Percentiles rank a stretch among this genome's conserved stretches.
phyloP scores from a whole-genome alignment of 2,329 filamentous ascomycete species.

The Cercospora sesami region DNA sequence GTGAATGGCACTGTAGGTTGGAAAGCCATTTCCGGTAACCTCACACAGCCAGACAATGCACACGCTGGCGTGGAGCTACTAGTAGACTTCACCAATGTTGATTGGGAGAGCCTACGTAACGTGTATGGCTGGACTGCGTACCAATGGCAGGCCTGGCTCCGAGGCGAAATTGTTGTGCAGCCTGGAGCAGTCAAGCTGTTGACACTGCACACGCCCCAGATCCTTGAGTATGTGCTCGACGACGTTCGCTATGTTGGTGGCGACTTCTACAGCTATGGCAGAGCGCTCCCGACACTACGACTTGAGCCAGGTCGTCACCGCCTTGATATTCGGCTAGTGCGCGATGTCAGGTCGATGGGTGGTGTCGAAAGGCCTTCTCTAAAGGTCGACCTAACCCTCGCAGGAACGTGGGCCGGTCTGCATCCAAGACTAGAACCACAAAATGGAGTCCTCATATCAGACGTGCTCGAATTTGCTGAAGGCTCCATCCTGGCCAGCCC shows the following conservation, averaged over 20 bases:
- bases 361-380: constrained; percentile 52
- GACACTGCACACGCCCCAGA: constrained; percentile 49
- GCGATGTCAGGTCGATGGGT: constrained; percentile 60
- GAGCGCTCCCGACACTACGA: constrained; percentile 52
- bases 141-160: constrained; percentile 60
- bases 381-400: constrained; percentile 43
- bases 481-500: constrained; percentile 49
- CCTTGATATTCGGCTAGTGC: constrained; percentile 55
- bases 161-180: constrained; percentile 50
- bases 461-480: constrained; percentile 44
- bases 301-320: constrained; percentile 53
- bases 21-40: constrained; percentile 44
- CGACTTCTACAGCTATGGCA: constrained; percentile 56
- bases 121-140: constrained; percentile 61
- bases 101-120: constrained; percentile 55
- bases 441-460: constrained; percentile 48
- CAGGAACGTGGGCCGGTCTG: constrained; percentile 34
- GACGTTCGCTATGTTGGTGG: constrained; percentile 56
- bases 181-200: constrained; percentile 39
- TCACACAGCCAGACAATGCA: constrained; percentile 33
- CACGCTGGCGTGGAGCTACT: constrained; percentile 42
- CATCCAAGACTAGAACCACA: constrained; percentile 25
- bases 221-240: constrained; percentile 58
- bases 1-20: constrained; percentile 54
- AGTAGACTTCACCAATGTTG: constrained; percentile 52